Conservation (phyloP, 805 yeast species). For the Candida gorgasii region DNA sequence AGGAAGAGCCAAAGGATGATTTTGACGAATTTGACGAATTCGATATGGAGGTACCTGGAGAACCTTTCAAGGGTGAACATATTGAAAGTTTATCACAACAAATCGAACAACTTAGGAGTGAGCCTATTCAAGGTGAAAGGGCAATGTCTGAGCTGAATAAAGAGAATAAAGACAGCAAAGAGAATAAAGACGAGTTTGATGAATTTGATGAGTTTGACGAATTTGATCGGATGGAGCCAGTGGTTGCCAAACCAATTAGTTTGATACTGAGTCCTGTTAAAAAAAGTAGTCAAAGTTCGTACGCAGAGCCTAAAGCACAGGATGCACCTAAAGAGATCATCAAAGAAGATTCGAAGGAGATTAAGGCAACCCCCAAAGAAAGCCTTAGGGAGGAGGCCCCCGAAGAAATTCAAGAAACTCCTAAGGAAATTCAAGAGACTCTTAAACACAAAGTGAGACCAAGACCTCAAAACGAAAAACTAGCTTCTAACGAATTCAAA, state of each 20-base stretch:
- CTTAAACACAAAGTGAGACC: not conserved
- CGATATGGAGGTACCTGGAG: conserved; percentile 12
- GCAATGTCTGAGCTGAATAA: not conserved
- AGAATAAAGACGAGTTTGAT: conserved; percentile 10
- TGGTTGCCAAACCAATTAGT: not conserved
- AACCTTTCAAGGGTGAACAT: not conserved
- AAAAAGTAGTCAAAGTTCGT: not conserved
- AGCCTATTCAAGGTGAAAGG: not conserved
- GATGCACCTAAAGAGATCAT: not conserved
- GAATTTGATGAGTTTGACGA: conserved; percentile 27
- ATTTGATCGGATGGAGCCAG: conserved; percentile 11
- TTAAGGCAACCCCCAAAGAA: no score
- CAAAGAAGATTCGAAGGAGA: no score
- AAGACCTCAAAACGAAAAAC: conserved; percentile 1
- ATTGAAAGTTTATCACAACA: not conserved
- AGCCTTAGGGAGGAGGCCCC: no score
- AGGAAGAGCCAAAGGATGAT: not conserved
- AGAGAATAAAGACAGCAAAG: conserved; percentile 10
- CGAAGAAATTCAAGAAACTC: no score
- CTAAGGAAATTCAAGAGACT: no score
- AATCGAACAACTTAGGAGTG: not conserved
- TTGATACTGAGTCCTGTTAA: conserved; percentile 4
- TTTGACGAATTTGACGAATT: conserved; percentile 16
- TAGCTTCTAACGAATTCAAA: conserved; percentile 22
- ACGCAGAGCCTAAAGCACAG: not conserved